Evolutionary conservation across 2,329 filamentous ascomycete species (phyloP).

Genomic region (Ophiostoma australiae): DNA sequence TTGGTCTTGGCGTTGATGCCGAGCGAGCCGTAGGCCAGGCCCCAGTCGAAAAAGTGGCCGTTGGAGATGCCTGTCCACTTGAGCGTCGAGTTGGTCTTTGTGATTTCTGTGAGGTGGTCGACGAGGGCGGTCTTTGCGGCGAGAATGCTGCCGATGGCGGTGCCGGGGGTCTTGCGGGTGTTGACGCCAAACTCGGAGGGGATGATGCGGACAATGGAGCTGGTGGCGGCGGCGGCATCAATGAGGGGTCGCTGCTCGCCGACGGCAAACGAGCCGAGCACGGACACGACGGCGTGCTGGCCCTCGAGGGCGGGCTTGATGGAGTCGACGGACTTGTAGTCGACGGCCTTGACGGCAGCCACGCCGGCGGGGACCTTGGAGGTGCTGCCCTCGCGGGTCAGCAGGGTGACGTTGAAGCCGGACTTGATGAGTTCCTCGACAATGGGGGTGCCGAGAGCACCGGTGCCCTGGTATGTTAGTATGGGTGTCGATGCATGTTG

Average conservation of each 20-base stretch:
- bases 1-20: constrained; percentile 43
- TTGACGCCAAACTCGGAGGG: constrained; percentile 33
- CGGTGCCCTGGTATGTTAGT: constrained; percentile 32
- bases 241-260: constrained; percentile 29
- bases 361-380: constrained; percentile 36
- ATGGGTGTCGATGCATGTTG: neutral
- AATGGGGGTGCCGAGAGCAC: constrained; percentile 34
- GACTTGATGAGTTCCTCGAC: constrained; percentile 33
- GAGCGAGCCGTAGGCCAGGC: constrained; percentile 45
- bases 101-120: constrained; percentile 24
- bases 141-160: constrained; percentile 25
- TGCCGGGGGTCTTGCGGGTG: constrained; percentile 25
- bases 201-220: constrained; percentile 30
- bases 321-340: constrained; percentile 40
- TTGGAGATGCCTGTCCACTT: constrained; percentile 33
- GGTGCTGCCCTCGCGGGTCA: constrained; percentile 45
- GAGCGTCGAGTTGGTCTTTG: constrained; percentile 24
- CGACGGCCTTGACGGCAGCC: constrained; percentile 40
- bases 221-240: constrained; percentile 30
- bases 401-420: constrained; percentile 47
- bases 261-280: constrained; percentile 42
- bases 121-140: constrained; percentile 44
- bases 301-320: constrained; percentile 43
- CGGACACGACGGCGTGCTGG: constrained; percentile 49
- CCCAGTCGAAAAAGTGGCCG: constrained; percentile 38